phyloP scores from a whole-genome alignment of 2,329 filamentous ascomycete genomes.

The Seiridium cupressi region DNA sequence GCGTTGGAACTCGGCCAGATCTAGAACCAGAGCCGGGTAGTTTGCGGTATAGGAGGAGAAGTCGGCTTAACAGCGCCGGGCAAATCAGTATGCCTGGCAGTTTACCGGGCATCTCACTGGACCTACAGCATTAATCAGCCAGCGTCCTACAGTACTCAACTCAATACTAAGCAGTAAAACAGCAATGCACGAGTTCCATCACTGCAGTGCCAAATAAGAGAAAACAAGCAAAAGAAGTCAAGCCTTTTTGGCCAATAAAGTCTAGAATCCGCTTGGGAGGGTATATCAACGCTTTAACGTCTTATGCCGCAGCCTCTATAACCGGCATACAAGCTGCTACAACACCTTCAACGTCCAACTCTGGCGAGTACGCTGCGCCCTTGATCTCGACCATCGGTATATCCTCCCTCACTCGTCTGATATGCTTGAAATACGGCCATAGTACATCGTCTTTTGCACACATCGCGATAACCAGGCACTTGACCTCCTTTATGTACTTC shows the following conservation, averaged over 20 bases:
- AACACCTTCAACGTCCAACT: background rate
- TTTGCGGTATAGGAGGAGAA: conserved; percentile 38
- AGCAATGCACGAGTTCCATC: background rate
- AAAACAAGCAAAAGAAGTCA: too few relatives aligned
- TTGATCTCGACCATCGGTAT: background rate
- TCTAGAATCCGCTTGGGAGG: background rate
- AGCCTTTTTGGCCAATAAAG: background rate
- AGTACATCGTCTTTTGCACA: conserved; percentile 10
- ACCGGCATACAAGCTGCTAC: background rate
- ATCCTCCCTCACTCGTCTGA: background rate
- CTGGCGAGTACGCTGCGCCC: conserved; percentile 5
- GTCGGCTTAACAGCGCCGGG: conserved; percentile 27
- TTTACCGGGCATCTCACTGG: conserved; percentile 48
- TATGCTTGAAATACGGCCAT: conserved; percentile 1
- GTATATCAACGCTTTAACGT: too few relatives aligned
- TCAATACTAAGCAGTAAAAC: background rate
- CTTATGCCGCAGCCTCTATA: background rate
- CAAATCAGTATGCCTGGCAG: conserved; percentile 47
- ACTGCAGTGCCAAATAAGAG: too few relatives aligned
- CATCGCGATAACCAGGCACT: conserved; percentile 8
- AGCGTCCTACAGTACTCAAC: background rate
- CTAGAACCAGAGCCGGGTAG: conserved; percentile 28
- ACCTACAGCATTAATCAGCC: conserved; percentile 51
- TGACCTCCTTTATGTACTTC: conserved; percentile 1
- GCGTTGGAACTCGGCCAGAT: conserved; percentile 34